Base-by-base conservation (phyloP, 768 basidiomycete genomes). In the Pulveroboletus sp. region DNA sequence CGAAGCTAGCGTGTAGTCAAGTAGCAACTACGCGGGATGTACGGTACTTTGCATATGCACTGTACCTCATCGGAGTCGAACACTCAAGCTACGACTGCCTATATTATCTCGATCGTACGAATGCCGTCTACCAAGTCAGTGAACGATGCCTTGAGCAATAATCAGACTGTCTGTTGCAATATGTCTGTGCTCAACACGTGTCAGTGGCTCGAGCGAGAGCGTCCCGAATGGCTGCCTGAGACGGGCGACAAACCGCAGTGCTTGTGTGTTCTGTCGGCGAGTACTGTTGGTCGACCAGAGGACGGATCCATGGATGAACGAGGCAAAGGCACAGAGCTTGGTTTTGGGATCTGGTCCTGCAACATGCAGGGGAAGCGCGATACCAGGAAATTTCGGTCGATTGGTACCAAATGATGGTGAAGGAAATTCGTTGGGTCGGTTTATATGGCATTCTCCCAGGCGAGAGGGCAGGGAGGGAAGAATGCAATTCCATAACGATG, bases 281-380 rank as follows among this genome's bases (percentile, higher is more conserved):
- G 26, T 37, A 45, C 10, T 52, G 51, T 9, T 46, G 46, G 9
- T 51, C 53, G 24, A 50, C 50, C 3, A 57, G 24, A 0, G 49
- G 26, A 2, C 38, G 30, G 47, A 59, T 53, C 55, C 54, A 60
- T 2, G 59, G 59, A 44, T 59, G 49, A 14, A 35, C 33, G 8
- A 15, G 33, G 15, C 33, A 15, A 15, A 15, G 33, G 8, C 14
- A 15, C 33, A n/a, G 15, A 35, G 33, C 14, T 33, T 33, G 14
- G 14, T 33, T 1, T 6, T 7, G 5, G 33, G 14, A 15, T 33
- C 33, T 15, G 33, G 14, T 5, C 14, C 14, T 33, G 33, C 13
- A 5, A 14, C 14, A 13, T 33, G 14, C 14, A 15, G 14, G 5
- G 14, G 33, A 33, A 33, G 6, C 14, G 14, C 33, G 15, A 35